These are phyloP conservation scores for Chaetomium tenue DNA, from an alignment of 495 filamentous ascomycete genomes.

Conservation along the genomic window DNA sequence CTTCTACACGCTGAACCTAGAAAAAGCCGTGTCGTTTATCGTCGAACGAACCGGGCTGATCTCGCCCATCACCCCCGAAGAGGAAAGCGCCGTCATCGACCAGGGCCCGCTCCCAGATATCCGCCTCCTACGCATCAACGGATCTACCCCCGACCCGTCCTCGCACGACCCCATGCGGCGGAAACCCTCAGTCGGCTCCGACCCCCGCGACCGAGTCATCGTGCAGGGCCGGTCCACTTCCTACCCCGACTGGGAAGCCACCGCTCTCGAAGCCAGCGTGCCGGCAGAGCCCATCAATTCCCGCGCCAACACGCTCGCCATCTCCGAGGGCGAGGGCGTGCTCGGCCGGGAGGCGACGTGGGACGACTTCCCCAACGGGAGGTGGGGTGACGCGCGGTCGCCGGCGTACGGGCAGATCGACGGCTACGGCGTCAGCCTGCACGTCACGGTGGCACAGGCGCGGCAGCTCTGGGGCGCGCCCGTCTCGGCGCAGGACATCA, in stretches of 20 bases:
- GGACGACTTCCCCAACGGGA: slow-evolving; percentile 98
- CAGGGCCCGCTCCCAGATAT: slow-evolving; percentile 45
- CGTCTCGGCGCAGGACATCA: slow-evolving; percentile 64
- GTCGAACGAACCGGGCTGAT: slow-evolving; percentile 84
- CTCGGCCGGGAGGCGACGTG: slow-evolving; percentile 94
- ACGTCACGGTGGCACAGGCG: slow-evolving; percentile 75
- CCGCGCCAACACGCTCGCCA: slow-evolving; percentile 79
- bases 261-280: slow-evolving; percentile 61
- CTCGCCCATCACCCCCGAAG: slow-evolving; percentile 51
- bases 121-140: slow-evolving; percentile 38
- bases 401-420: slow-evolving; percentile 95
- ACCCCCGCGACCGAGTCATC: slow-evolving; percentile 81
- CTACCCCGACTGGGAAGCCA: slow-evolving; percentile 63
- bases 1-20: slow-evolving; percentile 95
- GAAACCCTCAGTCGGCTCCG: slow-evolving; percentile 54
- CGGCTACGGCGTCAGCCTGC: slow-evolving; percentile 87
- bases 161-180: slow-evolving; percentile 34
- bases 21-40: slow-evolving; percentile 93
- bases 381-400: slow-evolving; percentile 89
- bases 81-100: slow-evolving; percentile 38
- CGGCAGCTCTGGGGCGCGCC: slow-evolving; percentile 82
- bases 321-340: slow-evolving; percentile 87
- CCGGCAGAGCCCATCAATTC: slow-evolving; percentile 59
- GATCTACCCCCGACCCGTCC: slow-evolving; percentile 29
- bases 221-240: slow-evolving; percentile 58